phyloP scores from a whole-genome alignment of 257 asterid species.

The Solanum tarijense region DNA sequence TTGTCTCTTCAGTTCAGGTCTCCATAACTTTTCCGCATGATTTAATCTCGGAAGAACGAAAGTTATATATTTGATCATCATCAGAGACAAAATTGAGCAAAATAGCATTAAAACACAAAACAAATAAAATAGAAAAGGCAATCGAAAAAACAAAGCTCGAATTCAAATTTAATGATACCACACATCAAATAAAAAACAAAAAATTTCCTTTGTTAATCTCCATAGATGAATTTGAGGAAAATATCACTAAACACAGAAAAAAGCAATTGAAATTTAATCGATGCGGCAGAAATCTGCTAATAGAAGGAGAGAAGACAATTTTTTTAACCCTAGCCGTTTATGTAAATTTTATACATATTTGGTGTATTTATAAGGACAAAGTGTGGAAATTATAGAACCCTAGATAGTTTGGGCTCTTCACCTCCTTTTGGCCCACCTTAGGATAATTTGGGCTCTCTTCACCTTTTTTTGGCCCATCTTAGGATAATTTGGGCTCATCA shows the following conservation, averaged over 20 bases:
- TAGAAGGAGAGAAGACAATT: neutral
- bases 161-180: neutral
- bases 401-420: neutral
- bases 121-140: too few relatives aligned
- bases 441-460: neutral
- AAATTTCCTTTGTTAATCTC: neutral
- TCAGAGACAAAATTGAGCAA: slow-evolving; percentile 7
- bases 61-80: slow-evolving; percentile 35
- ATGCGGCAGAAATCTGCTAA: neutral
- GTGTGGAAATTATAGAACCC: neutral
- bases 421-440: neutral
- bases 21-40: slow-evolving; percentile 42
- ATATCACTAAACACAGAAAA: neutral
- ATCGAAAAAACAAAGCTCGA: neutral
- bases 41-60: slow-evolving; percentile 52
- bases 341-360: neutral
- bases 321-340: neutral
- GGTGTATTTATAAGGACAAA: neutral
- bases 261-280: neutral
- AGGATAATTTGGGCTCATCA: neutral
- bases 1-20: slow-evolving; percentile 61
- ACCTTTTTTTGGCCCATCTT: neutral
- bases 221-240: neutral
- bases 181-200: neutral
- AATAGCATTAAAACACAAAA: neutral